Evolutionary conservation across 2,329 filamentous ascomycete genomes (phyloP).

Genomic region (Botryotinia calthae): DNA sequence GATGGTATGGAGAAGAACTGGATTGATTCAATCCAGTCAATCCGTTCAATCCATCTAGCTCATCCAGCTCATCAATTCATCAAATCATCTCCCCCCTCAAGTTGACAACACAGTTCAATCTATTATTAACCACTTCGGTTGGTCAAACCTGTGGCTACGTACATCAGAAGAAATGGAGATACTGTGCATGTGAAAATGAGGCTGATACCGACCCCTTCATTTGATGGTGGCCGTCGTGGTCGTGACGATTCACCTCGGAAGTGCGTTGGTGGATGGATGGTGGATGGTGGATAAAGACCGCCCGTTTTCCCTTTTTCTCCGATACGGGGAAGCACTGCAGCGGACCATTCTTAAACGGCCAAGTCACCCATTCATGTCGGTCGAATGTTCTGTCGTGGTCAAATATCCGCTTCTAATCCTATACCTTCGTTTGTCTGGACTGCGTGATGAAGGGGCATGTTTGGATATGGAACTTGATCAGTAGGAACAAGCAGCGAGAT

Average conservation of each 20-base stretch:
- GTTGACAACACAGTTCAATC: constrained; percentile 13
- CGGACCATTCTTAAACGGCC: constrained; percentile 16
- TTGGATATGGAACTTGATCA: constrained; percentile 7
- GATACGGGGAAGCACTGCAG: not conserved
- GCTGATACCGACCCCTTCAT: constrained; percentile 2
- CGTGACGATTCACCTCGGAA: not conserved
- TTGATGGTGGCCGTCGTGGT: constrained; percentile 3
- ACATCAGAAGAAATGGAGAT: constrained; percentile 1
- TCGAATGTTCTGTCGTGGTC: constrained; percentile 8
- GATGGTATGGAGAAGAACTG: not conserved
- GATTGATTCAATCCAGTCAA: not conserved
- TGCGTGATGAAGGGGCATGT: not conserved
- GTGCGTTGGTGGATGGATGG: constrained; percentile 5
- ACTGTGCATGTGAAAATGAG: not conserved
- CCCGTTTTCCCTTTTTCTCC: not conserved
- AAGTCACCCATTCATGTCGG: constrained; percentile 15
- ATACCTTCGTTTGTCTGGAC: constrained; percentile 6
- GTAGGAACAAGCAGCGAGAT: not conserved
- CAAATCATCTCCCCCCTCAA: not conserved
- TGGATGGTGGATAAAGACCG: not conserved
- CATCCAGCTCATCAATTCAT: not conserved
- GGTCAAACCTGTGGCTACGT: not conserved
- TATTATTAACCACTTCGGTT: constrained; percentile 8
- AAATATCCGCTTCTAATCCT: constrained; percentile 6
- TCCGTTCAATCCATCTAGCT: not conserved